Base-by-base conservation (phyloP, 768 basidiomycete species). In the Candolleomyces aberdarensis region DNA sequence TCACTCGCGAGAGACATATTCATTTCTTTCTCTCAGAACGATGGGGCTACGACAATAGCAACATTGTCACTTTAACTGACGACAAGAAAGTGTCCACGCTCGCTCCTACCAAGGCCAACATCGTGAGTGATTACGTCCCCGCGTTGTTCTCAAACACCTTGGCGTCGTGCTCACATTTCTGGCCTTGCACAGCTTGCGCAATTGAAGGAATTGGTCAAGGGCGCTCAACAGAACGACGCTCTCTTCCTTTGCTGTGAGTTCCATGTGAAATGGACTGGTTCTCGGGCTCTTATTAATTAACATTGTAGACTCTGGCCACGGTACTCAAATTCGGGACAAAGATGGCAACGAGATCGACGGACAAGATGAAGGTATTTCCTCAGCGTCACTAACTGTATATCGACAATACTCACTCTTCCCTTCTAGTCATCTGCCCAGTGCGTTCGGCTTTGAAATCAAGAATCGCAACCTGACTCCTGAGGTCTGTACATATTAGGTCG, bases 401-500 rank as follows among this genome's bases (percentile, higher is more conserved):
- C 48, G 22, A 51, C 10, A 19, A 8, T 29, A n/a, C 44, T 17
- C 3, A 17, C 44, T 14, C 44, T 17, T 4, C 3, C 44, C 44
- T 17, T 20, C 15, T 46, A 46, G 44, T 46, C 9, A 46, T 46
- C 44, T 46, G 44, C 19, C 44, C 44, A 17, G 44, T 46, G 13
- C 44, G 44, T 17, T 7, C 44, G 5, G 14, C 10, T 8, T 17
- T 20, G 6, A 20, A 8, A 20, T 46, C 6, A 20, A 17, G 44
- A 46, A 17, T 46, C 15, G 15, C 44, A 46, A 15, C 44, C 14
- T 19, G 4, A 19, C 44, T 46, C 15, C 6, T 14, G 6, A 46
- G 1, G 17, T 7, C 19, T 46, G 6, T 17, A 8, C 44, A 36
- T 36, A n/a, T n/a, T n/a, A 81, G 80, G 66, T 81, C 58, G 83